Conservation (phyloP, 305 asterid species). For the Caryopteris hybrid region DNA sequence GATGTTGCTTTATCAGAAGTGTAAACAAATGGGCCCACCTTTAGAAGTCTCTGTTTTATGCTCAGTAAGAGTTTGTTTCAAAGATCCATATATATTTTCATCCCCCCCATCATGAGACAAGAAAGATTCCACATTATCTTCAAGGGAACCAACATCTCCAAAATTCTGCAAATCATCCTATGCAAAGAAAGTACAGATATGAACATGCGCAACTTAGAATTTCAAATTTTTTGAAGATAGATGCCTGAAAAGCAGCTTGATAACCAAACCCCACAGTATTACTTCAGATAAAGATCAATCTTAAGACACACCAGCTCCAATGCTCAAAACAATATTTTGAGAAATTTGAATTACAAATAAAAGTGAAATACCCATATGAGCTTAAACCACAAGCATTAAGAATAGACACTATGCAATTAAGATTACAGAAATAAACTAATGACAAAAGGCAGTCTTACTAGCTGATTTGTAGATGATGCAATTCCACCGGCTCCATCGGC, state of each 20-base stretch:
- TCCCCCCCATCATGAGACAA: constrained; percentile 79
- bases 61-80: constrained; percentile 67
- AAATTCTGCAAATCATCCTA: constrained; percentile 93
- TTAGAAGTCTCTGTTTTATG: constrained; percentile 81
- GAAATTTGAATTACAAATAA: not conserved
- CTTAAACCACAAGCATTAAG: not conserved
- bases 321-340: constrained; percentile 6
- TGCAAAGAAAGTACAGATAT: constrained; percentile 6
- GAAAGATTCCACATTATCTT: constrained; percentile 78
- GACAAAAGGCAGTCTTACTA: constrained; percentile 45
- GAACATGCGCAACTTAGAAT: not conserved
- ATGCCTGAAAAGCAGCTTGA: not conserved
- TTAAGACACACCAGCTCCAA: not conserved
- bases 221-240: not conserved
- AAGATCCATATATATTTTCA: constrained; percentile 72
- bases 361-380: not conserved
- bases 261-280: not conserved
- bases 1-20: constrained; percentile 16
- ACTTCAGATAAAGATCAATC: not conserved
- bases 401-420: not conserved
- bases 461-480: constrained; percentile 92
- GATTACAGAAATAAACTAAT: not conserved
- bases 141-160: constrained; percentile 75
- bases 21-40: constrained; percentile 32
- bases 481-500: constrained; percentile 85